phyloP scores from a whole-genome alignment of 495 filamentous ascomycete genomes.

The Aspergillus campestris region DNA sequence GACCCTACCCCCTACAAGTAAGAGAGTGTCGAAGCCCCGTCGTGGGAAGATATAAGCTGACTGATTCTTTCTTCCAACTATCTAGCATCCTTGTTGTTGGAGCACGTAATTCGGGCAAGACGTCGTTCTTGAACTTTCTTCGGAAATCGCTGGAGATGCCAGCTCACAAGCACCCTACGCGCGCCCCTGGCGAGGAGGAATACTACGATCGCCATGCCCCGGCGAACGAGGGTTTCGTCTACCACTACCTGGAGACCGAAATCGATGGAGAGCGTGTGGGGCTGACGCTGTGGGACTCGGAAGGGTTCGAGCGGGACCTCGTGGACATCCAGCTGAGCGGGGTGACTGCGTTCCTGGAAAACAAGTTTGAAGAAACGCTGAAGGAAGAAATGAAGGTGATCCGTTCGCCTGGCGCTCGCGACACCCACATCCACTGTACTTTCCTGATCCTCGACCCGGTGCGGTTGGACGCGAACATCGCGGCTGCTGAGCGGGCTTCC shows the following conservation, averaged over 20 bases:
- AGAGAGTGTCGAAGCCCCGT: constrained; percentile 22
- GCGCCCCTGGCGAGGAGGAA: constrained; percentile 45
- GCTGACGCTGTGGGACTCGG: constrained; percentile 91
- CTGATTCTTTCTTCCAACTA: neutral
- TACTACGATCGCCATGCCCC: constrained; percentile 27
- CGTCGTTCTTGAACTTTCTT: constrained; percentile 93
- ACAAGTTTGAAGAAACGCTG: constrained; percentile 97
- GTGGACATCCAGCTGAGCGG: constrained; percentile 90
- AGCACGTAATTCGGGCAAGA: constrained; percentile 84
- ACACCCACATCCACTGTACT: constrained; percentile 95
- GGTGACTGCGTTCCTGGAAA: constrained; percentile 86
- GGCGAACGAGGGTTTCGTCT: constrained; percentile 61
- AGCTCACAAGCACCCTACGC: constrained; percentile 58
- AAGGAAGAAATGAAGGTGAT: constrained; percentile 96
- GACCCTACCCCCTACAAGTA: constrained; percentile 98
- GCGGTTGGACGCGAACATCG: constrained; percentile 75
- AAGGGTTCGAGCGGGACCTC: constrained; percentile 85
- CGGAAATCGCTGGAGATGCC: constrained; percentile 74
- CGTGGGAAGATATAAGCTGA: constrained; percentile 6
- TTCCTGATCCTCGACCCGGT: constrained; percentile 88
- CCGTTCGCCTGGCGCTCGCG: constrained; percentile 82
- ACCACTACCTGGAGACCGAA: constrained; percentile 88
- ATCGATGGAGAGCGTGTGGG: constrained; percentile 89
- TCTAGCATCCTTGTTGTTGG: constrained; percentile 86
- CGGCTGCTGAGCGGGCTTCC: constrained; percentile 51